A percentile compares a stretch with the other conserved stretches of the same genome.
These are phyloP conservation scores for Tetrahymena elliotti DNA, from an alignment of 73 alveolate genomes.

Conservation along the genomic window DNA sequence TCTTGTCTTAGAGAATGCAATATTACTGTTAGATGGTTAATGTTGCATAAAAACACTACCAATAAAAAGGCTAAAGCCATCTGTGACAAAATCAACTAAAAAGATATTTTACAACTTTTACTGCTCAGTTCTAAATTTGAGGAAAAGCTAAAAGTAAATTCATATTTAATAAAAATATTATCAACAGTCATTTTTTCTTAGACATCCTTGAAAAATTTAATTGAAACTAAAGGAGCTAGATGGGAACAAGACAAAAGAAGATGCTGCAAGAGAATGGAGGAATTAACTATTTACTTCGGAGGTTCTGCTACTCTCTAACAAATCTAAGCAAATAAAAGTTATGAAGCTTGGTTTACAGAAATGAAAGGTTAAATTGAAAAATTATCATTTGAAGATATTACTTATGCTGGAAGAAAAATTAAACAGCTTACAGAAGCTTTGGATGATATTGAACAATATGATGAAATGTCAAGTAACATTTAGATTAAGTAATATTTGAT, in stretches of 20 bases:
- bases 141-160: background rate
- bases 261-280: constrained; percentile 59
- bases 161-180: background rate
- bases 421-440: constrained; percentile 78
- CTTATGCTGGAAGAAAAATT: constrained; percentile 86
- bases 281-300: constrained; percentile 69
- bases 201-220: constrained; percentile 5
- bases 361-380: constrained; percentile 63
- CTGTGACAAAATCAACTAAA: constrained; percentile 42
- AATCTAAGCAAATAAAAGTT: constrained; percentile 56
- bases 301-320: constrained; percentile 64
- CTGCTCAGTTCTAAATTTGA: constrained; percentile 30
- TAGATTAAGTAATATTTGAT: constrained; percentile 78
- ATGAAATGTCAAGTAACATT: constrained; percentile 74
- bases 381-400: constrained; percentile 71
- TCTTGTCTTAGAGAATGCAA: constrained; percentile 85
- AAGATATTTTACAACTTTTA: constrained; percentile 9
- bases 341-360: constrained; percentile 82
- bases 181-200: background rate
- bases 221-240: constrained; percentile 12
- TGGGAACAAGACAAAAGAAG: constrained; percentile 42
- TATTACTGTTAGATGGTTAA: constrained; percentile 88
- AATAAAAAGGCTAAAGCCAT: constrained; percentile 64
- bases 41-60: constrained; percentile 77
- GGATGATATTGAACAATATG: constrained; percentile 78